Conservation (phyloP, 495 filamentous ascomycete species). For the Lepraria neglecta region DNA sequence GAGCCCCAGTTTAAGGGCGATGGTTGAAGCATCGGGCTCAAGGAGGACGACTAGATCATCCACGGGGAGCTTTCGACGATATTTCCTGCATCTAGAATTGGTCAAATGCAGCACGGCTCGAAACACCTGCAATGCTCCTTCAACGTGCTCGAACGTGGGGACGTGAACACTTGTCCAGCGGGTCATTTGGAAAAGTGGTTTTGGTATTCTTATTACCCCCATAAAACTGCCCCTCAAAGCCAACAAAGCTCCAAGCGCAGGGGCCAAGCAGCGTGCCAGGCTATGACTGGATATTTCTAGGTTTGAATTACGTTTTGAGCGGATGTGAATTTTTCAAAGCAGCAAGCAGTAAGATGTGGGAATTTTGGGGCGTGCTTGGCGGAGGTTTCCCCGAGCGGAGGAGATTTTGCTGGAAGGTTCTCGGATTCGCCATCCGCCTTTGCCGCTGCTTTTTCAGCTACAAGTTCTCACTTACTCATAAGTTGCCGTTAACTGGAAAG, state of each 20-base stretch:
- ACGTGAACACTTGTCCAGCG: not conserved
- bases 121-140: not conserved
- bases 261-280: not conserved
- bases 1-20: not conserved
- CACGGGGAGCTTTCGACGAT: not conserved
- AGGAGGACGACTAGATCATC: not conserved
- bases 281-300: constrained; percentile 5
- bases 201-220: constrained; percentile 12
- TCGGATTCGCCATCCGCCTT: not conserved
- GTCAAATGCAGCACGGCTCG: not conserved
- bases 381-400: not conserved
- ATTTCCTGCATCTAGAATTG: not conserved
- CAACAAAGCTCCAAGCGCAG: constrained; percentile 3
- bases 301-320: constrained; percentile 9
- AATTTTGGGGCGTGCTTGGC: no score
- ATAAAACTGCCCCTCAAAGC: constrained; percentile 13
- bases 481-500: constrained; percentile 14
- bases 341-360: not conserved
- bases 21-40: not conserved
- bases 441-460: constrained; percentile 14
- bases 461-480: not conserved
- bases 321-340: not conserved
- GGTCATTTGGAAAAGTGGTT: not conserved
- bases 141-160: not conserved
- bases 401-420: constrained; percentile 1